These are phyloP conservation scores for Digitaria exilis DNA, from an alignment of 202 grass and related monocot genomes.

Conservation along the genomic window DNA sequence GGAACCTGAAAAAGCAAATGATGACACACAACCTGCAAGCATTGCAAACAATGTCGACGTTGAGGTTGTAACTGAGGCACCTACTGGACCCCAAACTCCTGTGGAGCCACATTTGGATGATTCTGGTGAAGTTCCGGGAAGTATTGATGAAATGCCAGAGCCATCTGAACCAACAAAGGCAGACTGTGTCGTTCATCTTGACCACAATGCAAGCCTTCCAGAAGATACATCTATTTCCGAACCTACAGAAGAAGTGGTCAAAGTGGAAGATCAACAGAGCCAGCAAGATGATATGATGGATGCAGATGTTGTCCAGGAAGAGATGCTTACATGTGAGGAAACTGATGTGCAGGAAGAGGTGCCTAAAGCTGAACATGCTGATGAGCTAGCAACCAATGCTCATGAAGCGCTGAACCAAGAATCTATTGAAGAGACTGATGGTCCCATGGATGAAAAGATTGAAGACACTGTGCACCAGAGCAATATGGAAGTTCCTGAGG, in stretches of 20 bases:
- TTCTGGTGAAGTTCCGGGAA: slow-evolving; percentile 23
- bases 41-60: not conserved
- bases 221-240: slow-evolving; percentile 20
- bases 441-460: slow-evolving; percentile 4
- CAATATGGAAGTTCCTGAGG: slow-evolving; percentile 11
- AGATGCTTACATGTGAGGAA: slow-evolving; percentile 26
- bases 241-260: slow-evolving; percentile 7
- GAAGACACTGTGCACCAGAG: slow-evolving; percentile 33
- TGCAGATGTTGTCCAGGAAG: slow-evolving; percentile 37
- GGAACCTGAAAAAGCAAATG: slow-evolving; percentile 29
- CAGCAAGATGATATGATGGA: slow-evolving; percentile 10
- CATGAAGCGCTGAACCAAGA: slow-evolving; percentile 45
- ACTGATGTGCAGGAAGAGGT: slow-evolving; percentile 33
- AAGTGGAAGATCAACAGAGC: slow-evolving; percentile 38
- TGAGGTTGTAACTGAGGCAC: slow-evolving; percentile 32
- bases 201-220: slow-evolving; percentile 19
- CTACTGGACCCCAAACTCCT: slow-evolving; percentile 24
- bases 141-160: slow-evolving; percentile 32
- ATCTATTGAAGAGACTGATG: slow-evolving; percentile 27
- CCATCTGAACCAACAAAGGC: slow-evolving; percentile 17
- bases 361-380: slow-evolving; percentile 9
- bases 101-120: not conserved
- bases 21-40: slow-evolving; percentile 32
- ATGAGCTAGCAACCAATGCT: slow-evolving; percentile 1
- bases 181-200: not conserved